Conservation (phyloP, 1,139 yeast genomes). For the Zygosaccharomyces sapae region DNA sequence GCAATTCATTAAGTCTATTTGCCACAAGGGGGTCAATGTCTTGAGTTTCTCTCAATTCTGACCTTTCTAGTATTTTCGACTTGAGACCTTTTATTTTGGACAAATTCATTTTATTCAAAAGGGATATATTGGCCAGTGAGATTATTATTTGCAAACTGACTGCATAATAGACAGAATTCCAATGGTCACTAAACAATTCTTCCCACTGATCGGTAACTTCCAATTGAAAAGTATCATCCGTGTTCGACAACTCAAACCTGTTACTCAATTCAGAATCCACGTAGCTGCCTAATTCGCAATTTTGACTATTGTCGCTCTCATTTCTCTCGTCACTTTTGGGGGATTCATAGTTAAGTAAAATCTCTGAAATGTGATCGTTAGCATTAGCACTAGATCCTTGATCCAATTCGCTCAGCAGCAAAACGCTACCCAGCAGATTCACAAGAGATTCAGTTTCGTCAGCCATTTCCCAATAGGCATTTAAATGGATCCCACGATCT, state of each 20-base stretch:
- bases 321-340: not conserved
- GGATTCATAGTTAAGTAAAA: slow-evolving; percentile 8
- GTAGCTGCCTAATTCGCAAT: slow-evolving; percentile 16
- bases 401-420: slow-evolving; percentile 8
- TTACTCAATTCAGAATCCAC: slow-evolving; percentile 18
- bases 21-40: slow-evolving; percentile 2
- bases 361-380: slow-evolving; percentile 9
- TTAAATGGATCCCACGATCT: not conserved
- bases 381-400: slow-evolving; percentile 5
- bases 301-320: slow-evolving; percentile 1
- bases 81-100: slow-evolving; percentile 15
- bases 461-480: slow-evolving; percentile 9
- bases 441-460: slow-evolving; percentile 10
- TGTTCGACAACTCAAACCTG: slow-evolving; percentile 16
- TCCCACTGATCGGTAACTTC: slow-evolving; percentile 14
- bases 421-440: slow-evolving; percentile 8
- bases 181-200: slow-evolving; percentile 8
- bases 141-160: slow-evolving; percentile 21
- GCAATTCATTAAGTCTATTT: slow-evolving; percentile 15
- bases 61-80: slow-evolving; percentile 7
- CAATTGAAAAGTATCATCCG: slow-evolving; percentile 16
- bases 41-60: slow-evolving; percentile 1
- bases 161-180: slow-evolving; percentile 12
- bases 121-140: slow-evolving; percentile 19
- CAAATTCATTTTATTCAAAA: slow-evolving; percentile 21